Base-by-base conservation (phyloP, 192 early-diverging fungal genomes). In the Dissophora ornata region DNA sequence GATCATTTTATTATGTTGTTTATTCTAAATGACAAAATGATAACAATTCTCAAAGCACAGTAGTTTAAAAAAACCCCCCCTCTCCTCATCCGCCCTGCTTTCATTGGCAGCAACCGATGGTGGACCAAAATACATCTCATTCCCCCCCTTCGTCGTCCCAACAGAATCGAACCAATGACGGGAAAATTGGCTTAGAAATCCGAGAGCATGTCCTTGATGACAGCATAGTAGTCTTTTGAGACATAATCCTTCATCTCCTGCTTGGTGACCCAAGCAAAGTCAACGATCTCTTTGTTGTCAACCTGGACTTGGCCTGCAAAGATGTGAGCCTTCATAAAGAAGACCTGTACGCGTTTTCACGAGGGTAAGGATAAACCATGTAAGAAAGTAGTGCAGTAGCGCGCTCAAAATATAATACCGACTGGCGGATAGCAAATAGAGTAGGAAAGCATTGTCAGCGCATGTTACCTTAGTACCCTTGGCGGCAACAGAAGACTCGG, bases 271-370 rank as follows among this genome's bases (percentile, higher is more conserved):
- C 93, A 94, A 22, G 89, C 90, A 79, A 86, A 88, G 59, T 93
- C 90, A 16, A 82, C 62, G 29, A 86, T 80, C 68, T 90, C 80
- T 24, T 86, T 71, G 16, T 84, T 78, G 57, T 89, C 86, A 11
- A 86, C 77, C 52, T 82, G 60, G 18, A 86, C 90, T 77, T 94
- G 89, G 5, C 95, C 95, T 7, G 88, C 80, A 18, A 94, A 81
- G 45, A 94, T 92, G 46, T 93, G 89, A 0, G 88, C 88, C 81
- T 95, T 95, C 89, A 97, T 89, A 67, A 90, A 95, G 80, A 97
- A 97, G 8, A 90, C 84, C 85, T 93, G 61, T 33, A 26, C 3
- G 33, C 52, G 22, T 6, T n/a, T n/a, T n/a, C n/a, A n/a, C n/a
- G n/a, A n/a, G n/a, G n/a, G n/a, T n/a, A n/a, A n/a, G n/a, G n/a